phyloP scores from a whole-genome alignment of 169 alveolate genomes.

The Eimeria maxima region DNA sequence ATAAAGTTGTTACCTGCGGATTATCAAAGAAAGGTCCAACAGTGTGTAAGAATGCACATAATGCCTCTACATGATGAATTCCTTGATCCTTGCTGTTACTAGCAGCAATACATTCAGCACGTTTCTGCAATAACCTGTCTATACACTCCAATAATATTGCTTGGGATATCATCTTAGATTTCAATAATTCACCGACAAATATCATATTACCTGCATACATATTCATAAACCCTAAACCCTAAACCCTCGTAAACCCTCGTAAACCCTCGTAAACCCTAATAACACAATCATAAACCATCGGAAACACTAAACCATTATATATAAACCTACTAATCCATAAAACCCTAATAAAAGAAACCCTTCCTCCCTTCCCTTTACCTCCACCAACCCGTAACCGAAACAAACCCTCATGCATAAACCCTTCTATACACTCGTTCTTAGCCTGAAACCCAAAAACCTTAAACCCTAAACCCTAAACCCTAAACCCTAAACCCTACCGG shows the following conservation, averaged over 20 bases:
- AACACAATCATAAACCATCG: neutral
- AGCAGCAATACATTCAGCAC: conserved; percentile 71
- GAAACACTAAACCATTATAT: neutral
- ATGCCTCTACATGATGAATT: conserved; percentile 81
- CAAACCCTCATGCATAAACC: too few species aligned
- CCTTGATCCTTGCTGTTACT: conserved; percentile 81
- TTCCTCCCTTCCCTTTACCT: too few species aligned
- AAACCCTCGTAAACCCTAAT: too few species aligned
- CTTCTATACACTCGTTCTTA: too few species aligned
- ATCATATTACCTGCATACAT: conserved; percentile 85
- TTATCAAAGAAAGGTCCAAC: conserved; percentile 79
- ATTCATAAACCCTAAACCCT: neutral
- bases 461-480: too few species aligned
- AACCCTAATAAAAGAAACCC: too few species aligned
- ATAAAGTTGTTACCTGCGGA: conserved; percentile 65
- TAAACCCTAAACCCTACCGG: conserved; percentile 48
- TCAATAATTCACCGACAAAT: conserved; percentile 87
- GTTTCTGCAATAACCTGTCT: conserved; percentile 86
- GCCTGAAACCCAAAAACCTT: too few species aligned
- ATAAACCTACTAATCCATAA: too few species aligned
- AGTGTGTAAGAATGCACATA: conserved; percentile 78
- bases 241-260: conserved; percentile 32
- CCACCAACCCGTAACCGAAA: too few species aligned
- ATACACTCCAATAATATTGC: conserved; percentile 85
- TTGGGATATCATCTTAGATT: conserved; percentile 85